phyloP scores from a whole-genome alignment of 1,284 basidiomycete species.

The Chiua sp. region DNA sequence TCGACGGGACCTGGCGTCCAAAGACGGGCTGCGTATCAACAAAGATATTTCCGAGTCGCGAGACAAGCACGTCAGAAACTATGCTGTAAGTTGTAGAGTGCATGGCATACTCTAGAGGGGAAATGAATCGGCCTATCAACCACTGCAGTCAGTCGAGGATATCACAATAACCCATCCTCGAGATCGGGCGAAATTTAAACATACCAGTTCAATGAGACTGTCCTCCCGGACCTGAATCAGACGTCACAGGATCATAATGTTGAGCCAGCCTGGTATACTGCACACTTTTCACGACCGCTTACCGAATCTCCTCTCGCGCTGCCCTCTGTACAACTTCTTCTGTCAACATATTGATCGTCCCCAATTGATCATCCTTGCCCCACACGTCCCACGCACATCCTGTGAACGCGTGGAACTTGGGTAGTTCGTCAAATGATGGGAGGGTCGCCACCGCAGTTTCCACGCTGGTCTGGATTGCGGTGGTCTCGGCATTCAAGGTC shows the following conservation, averaged over 20 bases:
- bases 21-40: conserved; percentile 55
- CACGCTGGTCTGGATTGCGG: neutral
- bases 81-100: neutral
- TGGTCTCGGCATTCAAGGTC: no score
- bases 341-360: conserved; percentile 74
- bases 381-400: conserved; percentile 79
- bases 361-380: conserved; percentile 72
- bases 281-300: conserved; percentile 29
- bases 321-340: conserved; percentile 65
- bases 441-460: conserved; percentile 33
- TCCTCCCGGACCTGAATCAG: conserved; percentile 49
- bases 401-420: conserved; percentile 57
- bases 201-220: conserved; percentile 67
- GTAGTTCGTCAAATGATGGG: conserved; percentile 67
- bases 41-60: neutral
- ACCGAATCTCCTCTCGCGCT: conserved; percentile 70
- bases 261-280: no score
- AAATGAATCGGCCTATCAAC: conserved; percentile 66
- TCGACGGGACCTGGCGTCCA: conserved; percentile 56
- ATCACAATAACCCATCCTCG: neutral
- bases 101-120: conserved; percentile 55
- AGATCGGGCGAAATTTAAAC: conserved; percentile 20
- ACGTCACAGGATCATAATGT: neutral
- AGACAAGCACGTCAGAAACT: neutral
- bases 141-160: conserved; percentile 3